Conservation (phyloP, 768 basidiomycete genomes). For the Kwoniella newhampshirensis region DNA sequence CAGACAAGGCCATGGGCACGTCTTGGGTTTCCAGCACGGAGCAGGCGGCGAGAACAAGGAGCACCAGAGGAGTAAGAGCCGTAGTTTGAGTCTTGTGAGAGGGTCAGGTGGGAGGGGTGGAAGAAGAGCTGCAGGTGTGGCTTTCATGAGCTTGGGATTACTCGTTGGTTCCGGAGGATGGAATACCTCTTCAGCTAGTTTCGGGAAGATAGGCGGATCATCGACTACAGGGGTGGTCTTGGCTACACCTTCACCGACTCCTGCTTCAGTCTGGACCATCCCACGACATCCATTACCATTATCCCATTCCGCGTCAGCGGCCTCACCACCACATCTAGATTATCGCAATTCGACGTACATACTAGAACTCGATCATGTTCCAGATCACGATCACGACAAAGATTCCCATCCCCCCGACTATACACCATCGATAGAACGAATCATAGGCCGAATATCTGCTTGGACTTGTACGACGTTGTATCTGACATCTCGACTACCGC, state of each 20-base stretch:
- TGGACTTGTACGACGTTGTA: slow-evolving; percentile 94
- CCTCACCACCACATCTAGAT: slow-evolving; percentile 24
- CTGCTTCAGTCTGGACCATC: neutral
- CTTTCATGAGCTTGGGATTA: slow-evolving; percentile 75
- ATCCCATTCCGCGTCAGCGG: slow-evolving; percentile 7
- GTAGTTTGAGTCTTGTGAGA: slow-evolving; percentile 45
- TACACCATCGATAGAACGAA: slow-evolving; percentile 56
- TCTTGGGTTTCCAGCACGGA: slow-evolving; percentile 1
- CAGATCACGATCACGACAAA: slow-evolving; percentile 11
- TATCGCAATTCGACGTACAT: slow-evolving; percentile 53
- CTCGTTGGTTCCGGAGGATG: slow-evolving; percentile 69
- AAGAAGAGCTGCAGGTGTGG: slow-evolving; percentile 70
- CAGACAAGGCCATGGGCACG: slow-evolving; percentile 12
- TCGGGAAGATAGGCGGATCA: neutral
- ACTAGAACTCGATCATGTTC: neutral
- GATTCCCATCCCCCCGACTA: slow-evolving; percentile 17
- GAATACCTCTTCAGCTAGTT: neutral
- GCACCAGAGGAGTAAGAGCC: slow-evolving; percentile 34
- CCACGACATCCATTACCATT: slow-evolving; percentile 5
- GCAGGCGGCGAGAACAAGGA: slow-evolving; percentile 23
- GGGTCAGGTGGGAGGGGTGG: slow-evolving; percentile 58
- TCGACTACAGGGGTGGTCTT: slow-evolving; percentile 33
- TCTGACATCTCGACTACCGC: slow-evolving; percentile 87
- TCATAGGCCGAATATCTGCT: slow-evolving; percentile 86
- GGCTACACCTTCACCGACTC: slow-evolving; percentile 20